These are phyloP conservation scores for Wickerhamomyces sp. DNA, from an alignment of 1,139 yeast species.

Conservation along the genomic window DNA sequence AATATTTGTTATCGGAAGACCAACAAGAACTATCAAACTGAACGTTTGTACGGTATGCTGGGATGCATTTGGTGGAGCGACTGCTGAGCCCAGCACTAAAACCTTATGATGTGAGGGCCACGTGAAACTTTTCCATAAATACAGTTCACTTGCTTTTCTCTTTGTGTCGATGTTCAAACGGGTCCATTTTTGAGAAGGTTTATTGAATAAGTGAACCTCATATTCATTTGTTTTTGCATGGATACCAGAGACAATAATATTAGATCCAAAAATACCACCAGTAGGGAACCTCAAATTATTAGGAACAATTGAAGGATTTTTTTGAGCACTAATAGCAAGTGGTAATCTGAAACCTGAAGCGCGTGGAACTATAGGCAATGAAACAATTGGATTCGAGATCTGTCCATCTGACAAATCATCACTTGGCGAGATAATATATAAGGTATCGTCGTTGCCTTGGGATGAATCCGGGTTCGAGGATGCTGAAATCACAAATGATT, in stretches of 20 bases:
- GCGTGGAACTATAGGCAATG: slow-evolving; percentile 27
- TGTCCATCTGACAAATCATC: slow-evolving; percentile 2
- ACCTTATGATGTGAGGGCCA: slow-evolving; percentile 78
- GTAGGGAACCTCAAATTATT: slow-evolving; percentile 47
- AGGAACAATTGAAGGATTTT: slow-evolving; percentile 21
- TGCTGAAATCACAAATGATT: slow-evolving; percentile 17
- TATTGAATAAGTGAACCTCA: slow-evolving; percentile 56
- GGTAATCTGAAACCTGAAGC: slow-evolving; percentile 28
- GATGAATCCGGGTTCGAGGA: slow-evolving; percentile 5
- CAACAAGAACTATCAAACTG: slow-evolving; percentile 52
- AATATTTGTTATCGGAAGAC: slow-evolving; percentile 61
- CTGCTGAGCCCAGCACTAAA: slow-evolving; percentile 39
- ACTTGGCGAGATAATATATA: slow-evolving; percentile 15
- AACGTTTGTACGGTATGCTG: slow-evolving; percentile 56
- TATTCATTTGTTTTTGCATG: slow-evolving; percentile 33
- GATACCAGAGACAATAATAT: slow-evolving; percentile 57
- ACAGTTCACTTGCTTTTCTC: slow-evolving; percentile 37
- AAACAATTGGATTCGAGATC: slow-evolving; percentile 24
- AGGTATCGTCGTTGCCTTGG: slow-evolving; percentile 7
- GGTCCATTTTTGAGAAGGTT: slow-evolving; percentile 63
- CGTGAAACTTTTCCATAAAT: slow-evolving; percentile 63
- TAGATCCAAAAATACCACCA: slow-evolving; percentile 62
- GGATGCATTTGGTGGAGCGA: slow-evolving; percentile 39
- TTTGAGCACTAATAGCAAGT: slow-evolving; percentile 10
- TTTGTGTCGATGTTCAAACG: slow-evolving; percentile 38